Evolutionary conservation across 257 asterid species (phyloP).

Genomic region (Lantana camara): DNA sequence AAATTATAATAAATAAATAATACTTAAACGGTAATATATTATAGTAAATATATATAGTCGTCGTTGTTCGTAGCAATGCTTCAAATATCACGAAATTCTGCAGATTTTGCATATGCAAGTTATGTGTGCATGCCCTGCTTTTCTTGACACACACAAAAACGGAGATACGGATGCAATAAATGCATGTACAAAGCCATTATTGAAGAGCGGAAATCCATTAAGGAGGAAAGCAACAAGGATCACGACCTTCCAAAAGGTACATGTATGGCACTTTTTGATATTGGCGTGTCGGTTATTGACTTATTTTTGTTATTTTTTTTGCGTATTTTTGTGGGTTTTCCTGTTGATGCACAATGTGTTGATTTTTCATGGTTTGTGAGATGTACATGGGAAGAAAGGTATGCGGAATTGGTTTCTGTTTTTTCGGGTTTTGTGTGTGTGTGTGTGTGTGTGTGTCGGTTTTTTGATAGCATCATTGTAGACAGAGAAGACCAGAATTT

Average conservation of each 20-base stretch:
- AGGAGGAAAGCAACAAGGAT: slow-evolving; percentile 14
- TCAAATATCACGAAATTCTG: slow-evolving; percentile 13
- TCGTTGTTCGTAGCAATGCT: background rate
- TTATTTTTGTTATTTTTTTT: background rate
- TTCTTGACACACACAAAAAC: slow-evolving; percentile 2
- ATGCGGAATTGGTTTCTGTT: no score
- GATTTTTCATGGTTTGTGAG: background rate
- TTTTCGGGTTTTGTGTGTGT: no score
- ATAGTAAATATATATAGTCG: no score
- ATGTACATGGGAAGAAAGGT: background rate
- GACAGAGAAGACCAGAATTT: slow-evolving; percentile 8
- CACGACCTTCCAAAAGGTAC: slow-evolving; percentile 33
- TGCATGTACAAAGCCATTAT: slow-evolving; percentile 17
- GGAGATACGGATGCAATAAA: background rate
- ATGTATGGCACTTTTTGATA: slow-evolving; percentile 16
- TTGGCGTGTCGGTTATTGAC: slow-evolving; percentile 19
- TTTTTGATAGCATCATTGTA: background rate
- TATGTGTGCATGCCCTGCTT: slow-evolving; percentile 37
- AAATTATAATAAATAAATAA: background rate
- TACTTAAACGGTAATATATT: background rate
- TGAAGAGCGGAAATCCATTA: slow-evolving; percentile 24
- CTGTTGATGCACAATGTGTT: slow-evolving; percentile 11
- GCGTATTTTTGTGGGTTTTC: background rate
- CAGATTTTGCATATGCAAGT: slow-evolving; percentile 15
- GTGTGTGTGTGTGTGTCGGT: no score